phyloP scores from a whole-genome alignment of 2,329 filamentous ascomycete genomes.

The Pezicula radicicola region DNA sequence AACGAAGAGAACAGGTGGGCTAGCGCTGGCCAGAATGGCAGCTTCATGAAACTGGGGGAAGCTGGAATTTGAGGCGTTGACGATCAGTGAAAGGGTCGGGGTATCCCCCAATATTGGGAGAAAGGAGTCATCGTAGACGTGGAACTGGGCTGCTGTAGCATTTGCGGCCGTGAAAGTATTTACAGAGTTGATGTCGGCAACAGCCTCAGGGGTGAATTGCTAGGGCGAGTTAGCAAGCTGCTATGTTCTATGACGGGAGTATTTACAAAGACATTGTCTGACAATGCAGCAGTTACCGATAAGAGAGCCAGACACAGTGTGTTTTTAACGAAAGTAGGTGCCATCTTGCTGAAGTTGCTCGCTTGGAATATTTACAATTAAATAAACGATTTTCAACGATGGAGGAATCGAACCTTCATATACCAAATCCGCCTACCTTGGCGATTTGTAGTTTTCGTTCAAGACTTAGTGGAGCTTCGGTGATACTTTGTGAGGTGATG shows the following conservation, averaged over 20 bases:
- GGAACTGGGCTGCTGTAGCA: slow-evolving; percentile 24
- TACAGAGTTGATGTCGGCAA: neutral
- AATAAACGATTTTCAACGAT: too few relatives aligned
- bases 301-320: neutral
- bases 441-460: too few relatives aligned
- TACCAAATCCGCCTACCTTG: too few relatives aligned
- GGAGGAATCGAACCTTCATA: too few relatives aligned
- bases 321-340: neutral
- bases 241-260: neutral
- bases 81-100: neutral
- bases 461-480: too few relatives aligned
- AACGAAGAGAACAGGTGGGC: slow-evolving; percentile 43
- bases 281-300: neutral
- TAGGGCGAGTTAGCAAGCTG: neutral
- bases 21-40: slow-evolving; percentile 40
- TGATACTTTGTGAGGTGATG: too few relatives aligned
- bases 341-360: neutral
- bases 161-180: neutral
- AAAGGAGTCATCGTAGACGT: slow-evolving; percentile 50
- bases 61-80: slow-evolving; percentile 47
- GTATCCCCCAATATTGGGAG: slow-evolving; percentile 42
- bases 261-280: slow-evolving; percentile 1
- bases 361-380: neutral
- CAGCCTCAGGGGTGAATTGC: neutral
- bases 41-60: slow-evolving; percentile 53